Evolutionary conservation across 441 rosid species (phyloP).

Genomic region (Erodium texanum): DNA sequence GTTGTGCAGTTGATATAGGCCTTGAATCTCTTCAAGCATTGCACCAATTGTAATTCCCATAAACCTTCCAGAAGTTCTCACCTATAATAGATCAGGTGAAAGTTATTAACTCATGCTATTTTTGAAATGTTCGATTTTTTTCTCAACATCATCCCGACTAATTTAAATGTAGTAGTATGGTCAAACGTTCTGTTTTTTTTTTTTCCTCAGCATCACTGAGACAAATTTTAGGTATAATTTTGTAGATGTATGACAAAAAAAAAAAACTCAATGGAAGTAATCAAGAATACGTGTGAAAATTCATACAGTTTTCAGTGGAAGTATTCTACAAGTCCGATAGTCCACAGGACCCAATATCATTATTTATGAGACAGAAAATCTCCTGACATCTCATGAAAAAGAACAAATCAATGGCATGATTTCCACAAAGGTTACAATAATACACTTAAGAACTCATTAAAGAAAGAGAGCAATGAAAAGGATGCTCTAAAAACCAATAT

Average conservation of each 20-base stretch:
- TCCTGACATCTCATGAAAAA: background rate
- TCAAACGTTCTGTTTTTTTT: background rate
- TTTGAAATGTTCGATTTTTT: too few species aligned
- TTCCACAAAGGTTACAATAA: background rate
- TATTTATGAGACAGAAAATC: background rate
- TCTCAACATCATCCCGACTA: too few species aligned
- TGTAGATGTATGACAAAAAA: too few species aligned
- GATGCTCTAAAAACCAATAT: background rate
- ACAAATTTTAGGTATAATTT: too few species aligned
- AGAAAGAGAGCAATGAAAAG: background rate
- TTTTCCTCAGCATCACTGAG: background rate
- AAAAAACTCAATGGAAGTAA: too few species aligned
- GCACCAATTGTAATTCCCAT: conserved; percentile 91
- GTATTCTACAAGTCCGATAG: background rate
- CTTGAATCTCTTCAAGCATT: conserved; percentile 90
- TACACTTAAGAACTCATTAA: background rate
- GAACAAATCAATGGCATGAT: background rate
- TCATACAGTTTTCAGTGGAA: background rate
- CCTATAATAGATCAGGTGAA: conserved; percentile 34
- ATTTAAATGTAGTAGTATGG: too few species aligned
- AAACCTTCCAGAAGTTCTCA: conserved; percentile 92
- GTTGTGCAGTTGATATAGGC: conserved; percentile 82
- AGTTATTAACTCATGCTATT: background rate
- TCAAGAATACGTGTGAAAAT: background rate
- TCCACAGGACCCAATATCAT: background rate